A percentile compares a stretch with the other conserved stretches of the same genome.
Evolutionary conservation across 192 early-diverging fungal genomes (phyloP).

Genomic region (Umbelopsis vinacea): DNA sequence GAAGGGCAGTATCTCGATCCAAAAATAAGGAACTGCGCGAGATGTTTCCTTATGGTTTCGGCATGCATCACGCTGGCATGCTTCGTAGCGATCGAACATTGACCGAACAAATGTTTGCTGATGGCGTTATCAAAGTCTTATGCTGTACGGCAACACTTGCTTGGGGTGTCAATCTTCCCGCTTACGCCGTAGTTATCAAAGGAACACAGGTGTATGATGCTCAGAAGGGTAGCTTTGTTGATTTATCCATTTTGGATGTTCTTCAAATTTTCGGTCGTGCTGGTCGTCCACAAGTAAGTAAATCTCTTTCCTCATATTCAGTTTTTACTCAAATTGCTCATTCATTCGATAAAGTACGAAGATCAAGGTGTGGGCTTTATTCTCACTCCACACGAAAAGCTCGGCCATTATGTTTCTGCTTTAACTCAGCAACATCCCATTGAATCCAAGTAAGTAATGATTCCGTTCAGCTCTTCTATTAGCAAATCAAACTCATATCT

Average conservation of each 20-base stretch:
- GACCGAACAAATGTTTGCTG: slow-evolving; percentile 92
- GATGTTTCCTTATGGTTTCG: slow-evolving; percentile 93
- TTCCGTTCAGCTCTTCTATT: not conserved
- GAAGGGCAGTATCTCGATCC: slow-evolving; percentile 44
- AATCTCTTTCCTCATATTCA: not conserved
- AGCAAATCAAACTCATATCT: not conserved
- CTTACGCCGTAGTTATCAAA: slow-evolving; percentile 98
- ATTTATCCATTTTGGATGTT: slow-evolving; percentile 94
- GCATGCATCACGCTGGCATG: slow-evolving; percentile 98
- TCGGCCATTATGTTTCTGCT: slow-evolving; percentile 95
- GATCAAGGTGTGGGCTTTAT: slow-evolving; percentile 96
- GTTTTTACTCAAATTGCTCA: not conserved
- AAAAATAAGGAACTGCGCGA: slow-evolving; percentile 69
- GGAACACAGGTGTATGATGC: slow-evolving; percentile 98
- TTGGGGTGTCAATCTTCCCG: slow-evolving; percentile 99
- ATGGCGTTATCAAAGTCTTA: slow-evolving; percentile 89
- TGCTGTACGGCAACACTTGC: slow-evolving; percentile 97
- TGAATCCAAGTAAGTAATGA: slow-evolving; percentile 75
- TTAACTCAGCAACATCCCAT: slow-evolving; percentile 97
- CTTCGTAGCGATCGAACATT: slow-evolving; percentile 85
- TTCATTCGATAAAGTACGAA: slow-evolving; percentile 61
- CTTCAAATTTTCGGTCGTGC: slow-evolving; percentile 98
- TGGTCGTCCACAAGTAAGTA: slow-evolving; percentile 80
- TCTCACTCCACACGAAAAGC: slow-evolving; percentile 90
- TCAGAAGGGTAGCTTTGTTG: slow-evolving; percentile 94